Percentiles rank a stretch among this genome's conserved stretches.
phyloP scores from a whole-genome alignment of 495 filamentous ascomycete genomes.

The Penicillium arizonense region DNA sequence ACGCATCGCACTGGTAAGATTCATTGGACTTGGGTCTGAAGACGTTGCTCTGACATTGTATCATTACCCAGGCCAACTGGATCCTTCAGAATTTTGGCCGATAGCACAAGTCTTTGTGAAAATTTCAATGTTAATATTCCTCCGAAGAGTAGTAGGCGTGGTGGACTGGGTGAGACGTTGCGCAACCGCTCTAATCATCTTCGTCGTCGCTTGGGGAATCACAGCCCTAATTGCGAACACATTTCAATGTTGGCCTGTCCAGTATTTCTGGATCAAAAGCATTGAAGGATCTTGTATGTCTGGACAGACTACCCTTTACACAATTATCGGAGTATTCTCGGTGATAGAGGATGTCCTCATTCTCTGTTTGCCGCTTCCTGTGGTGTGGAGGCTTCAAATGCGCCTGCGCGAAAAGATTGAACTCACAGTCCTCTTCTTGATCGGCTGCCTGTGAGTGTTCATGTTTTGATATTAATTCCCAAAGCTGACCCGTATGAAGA shows the following conservation, averaged over 20 bases:
- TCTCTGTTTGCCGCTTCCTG: slow-evolving; percentile 28
- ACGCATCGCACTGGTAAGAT: slow-evolving; percentile 13
- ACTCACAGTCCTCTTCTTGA: slow-evolving; percentile 27
- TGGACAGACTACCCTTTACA: slow-evolving; percentile 16
- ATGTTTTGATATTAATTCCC: not conserved
- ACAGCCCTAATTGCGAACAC: slow-evolving; percentile 23
- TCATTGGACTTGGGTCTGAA: not conserved
- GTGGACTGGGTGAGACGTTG: slow-evolving; percentile 8
- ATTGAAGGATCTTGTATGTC: slow-evolving; percentile 29
- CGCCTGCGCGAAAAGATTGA: slow-evolving; percentile 25
- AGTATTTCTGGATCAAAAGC: slow-evolving; percentile 29
- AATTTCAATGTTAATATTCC: slow-evolving; percentile 35
- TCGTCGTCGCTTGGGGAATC: slow-evolving; percentile 24
- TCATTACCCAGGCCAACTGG: slow-evolving; percentile 18
- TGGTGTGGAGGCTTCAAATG: slow-evolving; percentile 35
- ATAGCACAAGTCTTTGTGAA: slow-evolving; percentile 31
- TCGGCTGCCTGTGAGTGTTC: slow-evolving; percentile 25
- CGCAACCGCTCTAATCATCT: slow-evolving; percentile 14
- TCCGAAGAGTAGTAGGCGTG: slow-evolving; percentile 23
- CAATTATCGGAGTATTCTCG: slow-evolving; percentile 20
- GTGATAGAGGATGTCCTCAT: slow-evolving; percentile 25
- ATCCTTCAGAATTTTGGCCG: slow-evolving; percentile 25
- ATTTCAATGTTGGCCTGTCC: slow-evolving; percentile 32
- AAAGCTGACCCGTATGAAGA: slow-evolving; percentile 7
- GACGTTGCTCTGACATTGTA: not conserved